Percentiles rank a stretch among this genome's conserved stretches.
Conservation (phyloP, 2,329 filamentous ascomycete genomes). For the Sporothrix inflata region DNA sequence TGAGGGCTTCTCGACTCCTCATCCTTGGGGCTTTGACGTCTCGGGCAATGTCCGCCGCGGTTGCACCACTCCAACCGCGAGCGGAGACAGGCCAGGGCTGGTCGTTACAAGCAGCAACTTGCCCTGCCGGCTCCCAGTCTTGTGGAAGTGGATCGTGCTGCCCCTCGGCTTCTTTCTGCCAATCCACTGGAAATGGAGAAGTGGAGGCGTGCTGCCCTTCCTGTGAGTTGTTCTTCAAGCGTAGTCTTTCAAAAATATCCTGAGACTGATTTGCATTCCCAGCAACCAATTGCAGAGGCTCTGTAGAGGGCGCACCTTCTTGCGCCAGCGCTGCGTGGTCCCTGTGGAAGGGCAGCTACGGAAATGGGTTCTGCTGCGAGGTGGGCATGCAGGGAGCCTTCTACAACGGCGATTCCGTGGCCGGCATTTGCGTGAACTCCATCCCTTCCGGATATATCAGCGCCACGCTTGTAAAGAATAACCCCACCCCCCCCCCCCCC, state of each 20-base stretch:
- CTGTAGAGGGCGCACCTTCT: constrained; percentile 3
- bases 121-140: constrained; percentile 6
- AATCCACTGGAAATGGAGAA: constrained; percentile 7
- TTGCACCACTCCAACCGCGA: constrained; percentile 1
- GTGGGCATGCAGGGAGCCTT: constrained; percentile 2
- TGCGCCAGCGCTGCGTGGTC: not conserved
- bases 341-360: constrained; percentile 11
- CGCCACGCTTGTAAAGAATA: not conserved
- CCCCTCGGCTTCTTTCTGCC: constrained; percentile 7
- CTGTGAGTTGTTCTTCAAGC: not conserved
- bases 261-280: not conserved
- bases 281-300: not conserved
- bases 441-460: constrained; percentile 3
- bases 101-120: constrained; percentile 3
- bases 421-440: constrained; percentile 8
- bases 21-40: not conserved
- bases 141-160: constrained; percentile 5
- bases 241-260: not conserved
- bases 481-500: not conserved
- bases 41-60: not conserved
- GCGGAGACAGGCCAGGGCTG: not conserved
- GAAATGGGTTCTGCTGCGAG: constrained; percentile 7
- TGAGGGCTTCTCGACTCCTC: not conserved
- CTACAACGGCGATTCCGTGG: not conserved
- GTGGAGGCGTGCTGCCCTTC: constrained; percentile 5